A percentile compares a stretch with the other conserved stretches of the same genome.
Evolutionary conservation across 139 green algal genomes (phyloP).

Genomic region (Chlorella sp.): DNA sequence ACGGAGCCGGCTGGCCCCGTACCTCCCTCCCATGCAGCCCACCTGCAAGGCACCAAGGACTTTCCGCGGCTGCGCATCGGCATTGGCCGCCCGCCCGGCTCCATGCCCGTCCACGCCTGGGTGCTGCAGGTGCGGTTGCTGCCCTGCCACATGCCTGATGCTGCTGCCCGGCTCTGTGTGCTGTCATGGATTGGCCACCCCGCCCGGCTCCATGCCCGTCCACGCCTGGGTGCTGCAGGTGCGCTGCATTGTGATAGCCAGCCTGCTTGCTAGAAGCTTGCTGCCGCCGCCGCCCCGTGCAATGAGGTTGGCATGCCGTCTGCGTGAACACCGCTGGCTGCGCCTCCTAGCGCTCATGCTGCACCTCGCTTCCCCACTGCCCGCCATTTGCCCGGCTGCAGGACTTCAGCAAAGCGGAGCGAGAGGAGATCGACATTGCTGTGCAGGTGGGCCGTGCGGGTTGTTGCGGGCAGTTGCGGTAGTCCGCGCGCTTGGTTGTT

Average conservation of each 20-base stretch:
- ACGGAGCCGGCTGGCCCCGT: neutral
- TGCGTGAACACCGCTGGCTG: no score
- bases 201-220: conserved; percentile 57
- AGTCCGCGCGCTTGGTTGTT: neutral
- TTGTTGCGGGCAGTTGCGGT: neutral
- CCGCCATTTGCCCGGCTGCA: conserved; percentile 21
- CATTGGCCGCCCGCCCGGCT: conserved; percentile 78
- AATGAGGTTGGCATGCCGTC: no score
- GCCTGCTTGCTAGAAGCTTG: no score
- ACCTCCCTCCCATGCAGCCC: neutral
- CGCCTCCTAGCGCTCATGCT: neutral
- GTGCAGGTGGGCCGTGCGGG: conserved; percentile 27
- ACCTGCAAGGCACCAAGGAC: conserved; percentile 64
- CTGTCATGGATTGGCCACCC: conserved; percentile 26
- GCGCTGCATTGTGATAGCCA: no score
- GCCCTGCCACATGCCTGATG: neutral
- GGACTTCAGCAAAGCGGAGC: conserved; percentile 75
- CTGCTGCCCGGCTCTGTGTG: no score
- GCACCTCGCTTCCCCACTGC: neutral
- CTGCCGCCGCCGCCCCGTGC: no score
- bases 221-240: conserved; percentile 73
- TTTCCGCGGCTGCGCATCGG: conserved; percentile 84
- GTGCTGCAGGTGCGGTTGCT: conserved; percentile 62
- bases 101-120: conserved; percentile 62
- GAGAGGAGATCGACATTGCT: conserved; percentile 66